Evolutionary conservation across 495 filamentous ascomycete genomes (phyloP).

Genomic region (Penicillium lividum): DNA sequence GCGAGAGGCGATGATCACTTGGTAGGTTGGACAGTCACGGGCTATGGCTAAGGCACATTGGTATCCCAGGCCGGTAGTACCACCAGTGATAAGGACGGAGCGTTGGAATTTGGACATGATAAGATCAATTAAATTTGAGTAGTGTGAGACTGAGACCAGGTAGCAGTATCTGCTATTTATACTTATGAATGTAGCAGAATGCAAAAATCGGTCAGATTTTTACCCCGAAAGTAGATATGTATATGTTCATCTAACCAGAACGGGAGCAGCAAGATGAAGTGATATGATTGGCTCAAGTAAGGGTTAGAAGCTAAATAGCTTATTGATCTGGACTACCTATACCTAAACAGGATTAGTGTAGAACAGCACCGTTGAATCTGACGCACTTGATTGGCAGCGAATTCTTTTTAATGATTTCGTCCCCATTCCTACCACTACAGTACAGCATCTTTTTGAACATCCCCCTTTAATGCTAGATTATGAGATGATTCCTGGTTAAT

Average conservation of each 20-base stretch:
- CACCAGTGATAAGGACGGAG: conserved; percentile 47
- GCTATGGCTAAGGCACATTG: conserved; percentile 34
- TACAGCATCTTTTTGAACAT: background rate
- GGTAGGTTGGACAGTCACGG: conserved; percentile 32
- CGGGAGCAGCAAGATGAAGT: background rate
- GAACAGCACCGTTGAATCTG: conserved; percentile 11
- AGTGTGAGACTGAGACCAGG: too few relatives aligned
- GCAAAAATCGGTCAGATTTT: background rate
- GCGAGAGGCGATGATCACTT: conserved; percentile 41
- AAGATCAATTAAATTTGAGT: too few relatives aligned
- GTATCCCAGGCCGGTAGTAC: conserved; percentile 41
- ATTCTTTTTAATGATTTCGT: background rate
- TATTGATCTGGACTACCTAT: background rate
- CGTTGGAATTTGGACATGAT: conserved; percentile 15
- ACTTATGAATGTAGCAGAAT: background rate
- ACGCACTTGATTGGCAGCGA: background rate
- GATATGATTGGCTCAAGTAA: background rate
- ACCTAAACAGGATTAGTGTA: background rate
- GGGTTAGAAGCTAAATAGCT: too few relatives aligned
- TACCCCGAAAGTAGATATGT: background rate
- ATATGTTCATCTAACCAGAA: background rate
- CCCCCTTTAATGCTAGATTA: too few relatives aligned
- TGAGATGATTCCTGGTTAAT: too few relatives aligned
- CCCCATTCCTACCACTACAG: background rate
- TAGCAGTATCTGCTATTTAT: background rate